Evolutionary conservation across 2,329 filamentous ascomycete species (phyloP).

Genomic region (Orbilia ellipsospora): DNA sequence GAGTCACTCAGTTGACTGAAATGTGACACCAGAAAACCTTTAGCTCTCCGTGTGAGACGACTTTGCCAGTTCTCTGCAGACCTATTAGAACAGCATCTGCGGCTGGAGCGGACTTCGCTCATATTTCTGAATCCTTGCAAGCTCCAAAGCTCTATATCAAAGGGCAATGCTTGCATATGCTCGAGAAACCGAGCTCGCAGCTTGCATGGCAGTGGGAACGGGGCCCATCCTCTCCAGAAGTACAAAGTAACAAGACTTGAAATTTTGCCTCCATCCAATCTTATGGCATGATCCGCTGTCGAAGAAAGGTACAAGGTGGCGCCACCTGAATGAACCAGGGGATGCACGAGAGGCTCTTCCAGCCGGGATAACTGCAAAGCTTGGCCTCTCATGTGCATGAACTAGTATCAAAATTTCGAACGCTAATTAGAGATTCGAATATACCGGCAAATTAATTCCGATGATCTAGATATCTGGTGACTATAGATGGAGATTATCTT

Average conservation of each 20-base stretch:
- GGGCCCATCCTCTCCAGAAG: not conserved
- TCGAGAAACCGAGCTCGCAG: slow-evolving; percentile 21
- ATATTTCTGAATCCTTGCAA: slow-evolving; percentile 18
- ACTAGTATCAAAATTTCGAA: too few species aligned
- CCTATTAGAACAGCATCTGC: slow-evolving; percentile 3
- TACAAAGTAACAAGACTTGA: not conserved
- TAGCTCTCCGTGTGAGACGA: not conserved
- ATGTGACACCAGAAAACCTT: not conserved
- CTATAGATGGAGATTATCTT: too few species aligned
- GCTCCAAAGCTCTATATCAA: slow-evolving; percentile 27
- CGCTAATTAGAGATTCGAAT: too few species aligned
- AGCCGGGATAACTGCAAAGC: too few species aligned
- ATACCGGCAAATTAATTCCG: too few species aligned
- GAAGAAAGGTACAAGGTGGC: too few species aligned
- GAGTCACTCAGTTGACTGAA: not conserved
- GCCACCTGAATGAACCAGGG: too few species aligned
- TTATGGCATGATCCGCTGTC: too few species aligned
- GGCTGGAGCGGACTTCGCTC: slow-evolving; percentile 27
- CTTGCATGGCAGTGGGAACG: slow-evolving; percentile 22
- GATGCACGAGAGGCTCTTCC: too few species aligned
- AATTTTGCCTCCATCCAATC: too few species aligned
- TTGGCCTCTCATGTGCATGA: too few species aligned
- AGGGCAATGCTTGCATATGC: slow-evolving; percentile 20
- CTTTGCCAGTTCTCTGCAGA: not conserved
- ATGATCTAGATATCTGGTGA: too few species aligned